Evolutionary conservation across 225 moss, liverwort and hornwort genomes (phyloP).

Genomic region (Sphagnum tenellum): DNA sequence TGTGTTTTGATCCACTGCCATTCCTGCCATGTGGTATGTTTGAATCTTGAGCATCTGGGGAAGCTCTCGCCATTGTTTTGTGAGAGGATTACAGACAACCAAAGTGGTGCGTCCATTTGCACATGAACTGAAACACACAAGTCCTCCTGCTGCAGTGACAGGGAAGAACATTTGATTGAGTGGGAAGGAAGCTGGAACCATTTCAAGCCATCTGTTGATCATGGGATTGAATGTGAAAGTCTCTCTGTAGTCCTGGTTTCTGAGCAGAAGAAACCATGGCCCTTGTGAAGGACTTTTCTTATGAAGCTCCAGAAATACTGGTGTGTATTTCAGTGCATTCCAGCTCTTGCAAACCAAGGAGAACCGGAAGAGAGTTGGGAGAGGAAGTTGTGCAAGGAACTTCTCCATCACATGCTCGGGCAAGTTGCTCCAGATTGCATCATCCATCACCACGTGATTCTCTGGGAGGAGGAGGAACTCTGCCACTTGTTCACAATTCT

Average conservation of each 20-base stretch:
- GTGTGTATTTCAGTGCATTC: constrained; percentile 22
- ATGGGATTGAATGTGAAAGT: constrained; percentile 30
- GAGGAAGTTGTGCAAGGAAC: constrained; percentile 32
- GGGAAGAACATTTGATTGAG: constrained; percentile 39
- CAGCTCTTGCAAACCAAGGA: constrained; percentile 36
- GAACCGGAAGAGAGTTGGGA: constrained; percentile 26
- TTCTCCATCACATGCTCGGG: constrained; percentile 49
- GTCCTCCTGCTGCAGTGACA: constrained; percentile 33
- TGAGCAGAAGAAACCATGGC: constrained; percentile 50
- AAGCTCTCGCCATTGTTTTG: constrained; percentile 28
- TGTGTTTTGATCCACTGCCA: constrained; percentile 28
- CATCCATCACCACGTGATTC: constrained; percentile 23
- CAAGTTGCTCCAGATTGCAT: constrained; percentile 35
- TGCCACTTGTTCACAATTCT: constrained; percentile 18
- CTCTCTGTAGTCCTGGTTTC: constrained; percentile 52
- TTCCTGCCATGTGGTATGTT: constrained; percentile 55
- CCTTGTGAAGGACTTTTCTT: constrained; percentile 6
- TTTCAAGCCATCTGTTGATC: constrained; percentile 29
- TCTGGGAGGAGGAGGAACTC: constrained; percentile 1
- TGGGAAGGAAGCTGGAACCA: constrained; percentile 24
- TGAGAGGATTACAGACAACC: constrained; percentile 36
- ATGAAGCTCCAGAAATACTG: constrained; percentile 32
- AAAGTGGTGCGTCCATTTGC: constrained; percentile 40
- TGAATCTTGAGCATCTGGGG: constrained; percentile 36
- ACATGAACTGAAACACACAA: constrained; percentile 47